These are phyloP conservation scores for Blumeria graminis DNA, from an alignment of 2,329 filamentous ascomycete genomes.

Conservation along the genomic window DNA sequence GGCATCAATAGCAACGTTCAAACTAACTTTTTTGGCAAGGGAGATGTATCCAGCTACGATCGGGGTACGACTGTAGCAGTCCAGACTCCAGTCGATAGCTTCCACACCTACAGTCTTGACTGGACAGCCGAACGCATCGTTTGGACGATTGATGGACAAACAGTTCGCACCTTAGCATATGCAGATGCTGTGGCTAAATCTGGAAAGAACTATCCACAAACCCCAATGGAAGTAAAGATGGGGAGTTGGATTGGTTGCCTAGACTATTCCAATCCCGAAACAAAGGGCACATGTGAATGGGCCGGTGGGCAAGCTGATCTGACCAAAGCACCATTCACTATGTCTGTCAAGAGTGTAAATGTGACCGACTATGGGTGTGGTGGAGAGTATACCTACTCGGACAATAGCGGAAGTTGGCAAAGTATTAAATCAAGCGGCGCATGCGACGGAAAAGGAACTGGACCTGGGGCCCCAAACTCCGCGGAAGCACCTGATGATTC, in stretches of 20 bases:
- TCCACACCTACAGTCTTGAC: constrained; percentile 42
- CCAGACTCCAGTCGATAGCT: constrained; percentile 15
- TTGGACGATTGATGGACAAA: constrained; percentile 31
- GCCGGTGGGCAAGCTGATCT: constrained; percentile 32
- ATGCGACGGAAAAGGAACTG: constrained; percentile 6
- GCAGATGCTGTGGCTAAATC: constrained; percentile 21
- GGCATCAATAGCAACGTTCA: constrained; percentile 16
- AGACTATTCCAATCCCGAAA: constrained; percentile 18
- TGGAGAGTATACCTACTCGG: constrained; percentile 24
- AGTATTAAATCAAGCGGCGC: constrained; percentile 20
- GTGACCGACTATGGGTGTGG: constrained; percentile 27
- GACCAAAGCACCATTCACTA: constrained; percentile 22
- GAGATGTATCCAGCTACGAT: constrained; percentile 26
- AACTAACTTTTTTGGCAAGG: constrained; percentile 30
- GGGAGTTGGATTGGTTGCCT: constrained; percentile 26
- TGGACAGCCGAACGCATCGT: constrained; percentile 34
- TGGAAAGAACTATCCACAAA: constrained; percentile 39
- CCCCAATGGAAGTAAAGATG: constrained; percentile 41
- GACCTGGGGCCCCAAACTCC: constrained; percentile 1
- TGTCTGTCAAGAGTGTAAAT: constrained; percentile 25
- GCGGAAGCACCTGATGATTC: not conserved
- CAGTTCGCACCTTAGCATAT: constrained; percentile 23
- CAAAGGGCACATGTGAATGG: constrained; percentile 39
- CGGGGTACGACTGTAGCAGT: constrained; percentile 19
- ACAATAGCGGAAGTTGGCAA: constrained; percentile 22